Base-by-base conservation (phyloP, 2,329 filamentous ascomycete species). In the Sarocladium kiliense region DNA sequence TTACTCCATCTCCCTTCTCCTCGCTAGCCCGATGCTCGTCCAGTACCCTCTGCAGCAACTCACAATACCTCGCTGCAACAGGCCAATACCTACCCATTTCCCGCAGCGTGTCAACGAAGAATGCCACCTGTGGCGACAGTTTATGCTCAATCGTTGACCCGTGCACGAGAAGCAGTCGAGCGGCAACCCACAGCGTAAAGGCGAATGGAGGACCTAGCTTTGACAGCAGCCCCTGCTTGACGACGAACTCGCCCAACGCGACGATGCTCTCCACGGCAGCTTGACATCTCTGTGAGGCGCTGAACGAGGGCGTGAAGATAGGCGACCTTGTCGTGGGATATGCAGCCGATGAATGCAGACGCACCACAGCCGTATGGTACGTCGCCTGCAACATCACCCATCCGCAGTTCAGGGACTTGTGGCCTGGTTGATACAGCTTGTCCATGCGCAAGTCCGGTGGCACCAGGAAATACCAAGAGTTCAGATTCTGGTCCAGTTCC, bases 321-420 rank as follows among this genome's bases (percentile, higher is more conserved):
- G 87, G 86, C 1, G 90, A 96, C 30, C 89, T 81, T 3, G 89
- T 94, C 3, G 91, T 95, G 3, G 92, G 92, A 68, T 96, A 97
- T 2, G 91, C 92, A 5, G 92, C 91, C 1, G 91, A 96, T 0
- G 91, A 96, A 72, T 96, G 91, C 23, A 96, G 79, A 34, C 92
- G 85, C 62, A 97, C 96, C 9, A 96, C 86, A 45, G 91, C 88
- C 1, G 91, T 95, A 69, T 95, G 89, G 65, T 92, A 96, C 1
- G 91, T 91, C 3, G 89, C 88, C 66, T 96, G 92, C 27, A 96
- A 77, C 87, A 96, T 96, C 53, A 96, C 85, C 87, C 91, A 91
- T 54, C 87, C 87, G 66, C 88, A 91, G 65, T 89, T 91, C 49
- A 91, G 75, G 41, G 80, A 80, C 34, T 53, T 41, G 50, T 53